A percentile compares a stretch with the other conserved stretches of the same genome.
phyloP scores from a whole-genome alignment of 805 yeast genomes.

The Nakazawaea wickerhamii region DNA sequence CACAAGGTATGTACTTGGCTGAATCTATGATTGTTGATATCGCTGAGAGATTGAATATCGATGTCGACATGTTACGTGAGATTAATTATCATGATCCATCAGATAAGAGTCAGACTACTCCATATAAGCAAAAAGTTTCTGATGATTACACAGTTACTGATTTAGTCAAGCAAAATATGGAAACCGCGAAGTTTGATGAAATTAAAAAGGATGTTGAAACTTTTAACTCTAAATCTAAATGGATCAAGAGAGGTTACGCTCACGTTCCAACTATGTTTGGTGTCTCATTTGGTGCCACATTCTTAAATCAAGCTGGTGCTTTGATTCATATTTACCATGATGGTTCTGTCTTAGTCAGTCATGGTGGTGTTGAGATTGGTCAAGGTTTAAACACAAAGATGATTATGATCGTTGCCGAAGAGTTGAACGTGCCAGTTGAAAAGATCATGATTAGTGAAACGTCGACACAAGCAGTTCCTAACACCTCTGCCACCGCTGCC shows the following conservation, averaged over 20 bases:
- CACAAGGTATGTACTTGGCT: conserved; percentile 42
- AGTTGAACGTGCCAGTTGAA: conserved; percentile 34
- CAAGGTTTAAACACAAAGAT: conserved; percentile 44
- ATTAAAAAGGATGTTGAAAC: conserved; percentile 31
- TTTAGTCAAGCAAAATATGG: conserved; percentile 30
- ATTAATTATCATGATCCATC: conserved; percentile 28
- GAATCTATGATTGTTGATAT: conserved; percentile 36
- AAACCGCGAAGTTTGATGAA: conserved; percentile 29
- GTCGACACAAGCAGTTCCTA: conserved; percentile 41
- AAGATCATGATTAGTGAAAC: conserved; percentile 40
- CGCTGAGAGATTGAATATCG: conserved; percentile 33
- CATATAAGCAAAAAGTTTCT: conserved; percentile 34
- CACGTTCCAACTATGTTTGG: conserved; percentile 45
- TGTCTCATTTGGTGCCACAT: conserved; percentile 39
- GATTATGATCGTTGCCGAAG: conserved; percentile 42
- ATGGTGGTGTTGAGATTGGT: conserved; percentile 48
- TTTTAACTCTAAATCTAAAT: conserved; percentile 34
- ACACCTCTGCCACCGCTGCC: conserved; percentile 45
- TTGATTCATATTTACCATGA: conserved; percentile 39
- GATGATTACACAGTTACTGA: conserved; percentile 35
- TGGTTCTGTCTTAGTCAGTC: conserved; percentile 40
- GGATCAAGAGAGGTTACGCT: conserved; percentile 43
- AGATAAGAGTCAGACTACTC: conserved; percentile 26
- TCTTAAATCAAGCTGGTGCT: conserved; percentile 44
- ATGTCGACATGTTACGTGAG: conserved; percentile 33